Evolutionary conservation across 495 filamentous ascomycete genomes (phyloP).

Genomic region (Daldinia loculata): DNA sequence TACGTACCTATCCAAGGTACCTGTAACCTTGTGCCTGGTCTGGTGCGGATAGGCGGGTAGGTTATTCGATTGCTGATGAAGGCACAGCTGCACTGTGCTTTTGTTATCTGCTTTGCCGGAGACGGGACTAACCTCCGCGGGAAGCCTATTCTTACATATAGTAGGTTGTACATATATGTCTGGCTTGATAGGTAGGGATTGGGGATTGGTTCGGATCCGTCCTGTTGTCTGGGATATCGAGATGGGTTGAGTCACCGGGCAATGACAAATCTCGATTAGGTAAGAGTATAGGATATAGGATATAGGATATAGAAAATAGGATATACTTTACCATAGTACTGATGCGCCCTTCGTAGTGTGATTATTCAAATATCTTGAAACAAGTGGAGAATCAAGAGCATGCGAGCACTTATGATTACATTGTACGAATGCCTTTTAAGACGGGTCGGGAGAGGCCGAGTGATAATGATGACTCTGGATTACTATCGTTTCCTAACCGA

Average conservation of each 20-base stretch:
- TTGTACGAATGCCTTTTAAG: neutral
- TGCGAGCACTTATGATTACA: neutral
- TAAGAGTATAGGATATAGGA: conserved; percentile 22
- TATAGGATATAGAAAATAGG: neutral
- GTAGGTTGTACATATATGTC: neutral
- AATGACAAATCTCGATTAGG: conserved; percentile 32
- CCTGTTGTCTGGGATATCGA: neutral
- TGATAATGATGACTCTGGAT: conserved; percentile 3
- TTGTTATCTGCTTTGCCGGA: neutral
- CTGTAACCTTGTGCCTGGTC: neutral
- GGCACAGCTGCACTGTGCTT: conserved; percentile 2
- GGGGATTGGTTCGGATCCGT: neutral
- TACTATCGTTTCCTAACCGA: conserved; percentile 23
- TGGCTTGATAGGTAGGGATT: neutral
- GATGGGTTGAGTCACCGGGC: conserved; percentile 28
- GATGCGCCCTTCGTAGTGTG: neutral
- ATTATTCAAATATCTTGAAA: conserved; percentile 27
- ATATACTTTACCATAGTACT: neutral
- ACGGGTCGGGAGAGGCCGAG: conserved; percentile 23
- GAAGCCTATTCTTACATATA: neutral
- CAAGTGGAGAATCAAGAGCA: neutral
- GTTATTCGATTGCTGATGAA: neutral
- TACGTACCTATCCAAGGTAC: too few relatives aligned
- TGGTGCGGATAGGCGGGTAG: conserved; percentile 28
- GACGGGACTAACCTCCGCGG: conserved; percentile 1